Evolutionary conservation across 441 rosid genomes (phyloP), one percentile per base, ranked within the genome.

Genomic region (Erodium trifolium): DNA sequence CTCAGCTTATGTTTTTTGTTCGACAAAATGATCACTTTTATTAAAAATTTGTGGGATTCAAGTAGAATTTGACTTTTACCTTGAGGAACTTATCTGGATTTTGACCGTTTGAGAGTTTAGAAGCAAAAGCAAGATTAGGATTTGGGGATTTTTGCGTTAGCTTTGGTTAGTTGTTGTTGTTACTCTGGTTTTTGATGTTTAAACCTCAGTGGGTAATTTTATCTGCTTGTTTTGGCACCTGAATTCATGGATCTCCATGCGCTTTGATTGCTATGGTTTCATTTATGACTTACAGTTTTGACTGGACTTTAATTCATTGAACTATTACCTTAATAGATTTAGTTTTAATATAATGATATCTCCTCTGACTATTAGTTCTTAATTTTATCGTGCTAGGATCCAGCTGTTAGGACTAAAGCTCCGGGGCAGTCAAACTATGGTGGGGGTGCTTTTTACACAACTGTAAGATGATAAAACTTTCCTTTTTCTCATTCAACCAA

Each of bases 361-460:
- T 55, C 16, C 13, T 53, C 60, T n/a, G 19, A 53, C 8, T 53
- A 53, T 53, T 4, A 16, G 60, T n/a, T 16, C 19, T 53, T 14
- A 53, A 53, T 53, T 53, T 53, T 2, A 1, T 14, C 16, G 51
- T 55, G 19, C 5, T 19, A 55, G 62, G 62, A 55, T 16, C 62
- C 23, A 5, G 62, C 62, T 55, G 62, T 16, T 55, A 5, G 62
- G 62, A 17, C 9, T 5, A 55, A 55, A 55, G 62, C 23, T 55
- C 9, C 62, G 9, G 62, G 23, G 19, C 62, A 55, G 62, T 55
- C 62, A 55, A 55, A 55, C 19, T 55, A 16, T 17, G 23, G 62
- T 17, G 62, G 62, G 19, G 62, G 62, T 55, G 62, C 62, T 55
- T 55, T 55, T 55, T 55, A 55, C 62, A 55, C 62, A 55, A 16